Evolutionary conservation across 768 basidiomycete species (phyloP).

Genomic region (Boletus rubropictus): DNA sequence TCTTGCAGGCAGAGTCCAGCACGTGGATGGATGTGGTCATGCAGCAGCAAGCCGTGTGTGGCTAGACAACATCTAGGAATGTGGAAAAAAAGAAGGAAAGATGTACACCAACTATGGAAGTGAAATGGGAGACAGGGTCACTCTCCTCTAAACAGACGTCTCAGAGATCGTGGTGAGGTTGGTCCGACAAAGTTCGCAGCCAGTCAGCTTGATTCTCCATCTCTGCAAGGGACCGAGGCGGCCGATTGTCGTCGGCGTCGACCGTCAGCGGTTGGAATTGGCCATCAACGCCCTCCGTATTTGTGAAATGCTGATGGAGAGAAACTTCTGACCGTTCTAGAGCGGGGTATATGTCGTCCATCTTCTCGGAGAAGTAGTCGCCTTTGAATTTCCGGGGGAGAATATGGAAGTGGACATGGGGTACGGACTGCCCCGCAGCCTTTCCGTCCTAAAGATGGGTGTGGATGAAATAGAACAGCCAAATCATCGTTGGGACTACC

Average conservation of each 20-base stretch:
- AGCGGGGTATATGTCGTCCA: conserved; percentile 75
- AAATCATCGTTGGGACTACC: conserved; percentile 37
- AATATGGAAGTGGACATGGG: conserved; percentile 93
- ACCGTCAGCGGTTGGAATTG: conserved; percentile 43
- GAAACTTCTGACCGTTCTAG: conserved; percentile 61
- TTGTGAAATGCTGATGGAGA: conserved; percentile 38
- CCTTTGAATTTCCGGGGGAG: conserved; percentile 72
- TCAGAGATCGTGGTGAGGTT: not conserved
- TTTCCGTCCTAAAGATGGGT: conserved; percentile 63
- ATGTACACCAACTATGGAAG: conserved; percentile 5
- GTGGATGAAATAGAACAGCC: conserved; percentile 1
- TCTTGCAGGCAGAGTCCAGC: conserved; percentile 33
- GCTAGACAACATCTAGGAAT: conserved; percentile 29
- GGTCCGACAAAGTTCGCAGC: conserved; percentile 52
- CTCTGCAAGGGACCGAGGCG: conserved; percentile 59
- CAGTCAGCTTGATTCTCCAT: conserved; percentile 78
- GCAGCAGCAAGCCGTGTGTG: conserved; percentile 29
- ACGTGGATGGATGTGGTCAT: conserved; percentile 37
- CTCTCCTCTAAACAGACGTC: not conserved
- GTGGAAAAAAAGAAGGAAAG: not conserved
- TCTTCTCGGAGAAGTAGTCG: conserved; percentile 57
- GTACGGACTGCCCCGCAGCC: conserved; percentile 68
- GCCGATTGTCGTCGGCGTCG: conserved; percentile 64
- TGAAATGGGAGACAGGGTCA: not conserved
- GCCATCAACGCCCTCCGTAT: conserved; percentile 10